These are phyloP conservation scores for Ramularia endophylla DNA, from an alignment of 2,329 filamentous ascomycete genomes.

Conservation along the genomic window DNA sequence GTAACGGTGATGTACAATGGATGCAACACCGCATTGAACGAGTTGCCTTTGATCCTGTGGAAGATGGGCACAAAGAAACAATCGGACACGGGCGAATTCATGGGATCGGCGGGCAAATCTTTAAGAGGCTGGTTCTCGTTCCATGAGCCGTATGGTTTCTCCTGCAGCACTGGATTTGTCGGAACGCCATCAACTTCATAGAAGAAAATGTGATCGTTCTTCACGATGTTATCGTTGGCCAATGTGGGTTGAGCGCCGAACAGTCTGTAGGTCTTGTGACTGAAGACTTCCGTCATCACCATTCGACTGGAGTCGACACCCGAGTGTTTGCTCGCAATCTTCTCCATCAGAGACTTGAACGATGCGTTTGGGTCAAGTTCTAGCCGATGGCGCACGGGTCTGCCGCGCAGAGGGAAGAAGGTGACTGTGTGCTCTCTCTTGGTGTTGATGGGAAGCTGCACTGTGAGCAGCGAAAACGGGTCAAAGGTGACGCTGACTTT, in stretches of 20 bases:
- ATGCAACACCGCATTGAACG: slow-evolving; percentile 14
- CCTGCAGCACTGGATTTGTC: slow-evolving; percentile 64
- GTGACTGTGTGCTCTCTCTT: slow-evolving; percentile 69
- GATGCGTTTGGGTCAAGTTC: slow-evolving; percentile 74
- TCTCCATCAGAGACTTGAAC: slow-evolving; percentile 62
- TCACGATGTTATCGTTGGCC: slow-evolving; percentile 62
- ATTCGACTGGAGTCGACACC: slow-evolving; percentile 54
- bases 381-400: slow-evolving; percentile 65
- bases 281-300: slow-evolving; percentile 79
- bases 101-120: slow-evolving; percentile 40
- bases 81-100: slow-evolving; percentile 59
- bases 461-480: slow-evolving; percentile 88
- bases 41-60: slow-evolving; percentile 49
- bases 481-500: slow-evolving; percentile 99
- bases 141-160: slow-evolving; percentile 38
- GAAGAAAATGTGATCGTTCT: slow-evolving; percentile 58
- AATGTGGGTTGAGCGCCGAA: slow-evolving; percentile 66
- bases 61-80: slow-evolving; percentile 65
- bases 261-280: slow-evolving; percentile 77
- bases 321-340: slow-evolving; percentile 49
- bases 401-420: slow-evolving; percentile 69
- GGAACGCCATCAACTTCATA: slow-evolving; percentile 74
- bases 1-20: slow-evolving; percentile 66
- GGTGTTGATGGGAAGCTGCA: slow-evolving; percentile 83
- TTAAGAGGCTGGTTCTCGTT: slow-evolving; percentile 33